A percentile compares a stretch with the other conserved stretches of the same genome.
These are phyloP conservation scores for Penicillium sp. DNA, from an alignment of 2,329 filamentous ascomycete species.

Conservation along the genomic window DNA sequence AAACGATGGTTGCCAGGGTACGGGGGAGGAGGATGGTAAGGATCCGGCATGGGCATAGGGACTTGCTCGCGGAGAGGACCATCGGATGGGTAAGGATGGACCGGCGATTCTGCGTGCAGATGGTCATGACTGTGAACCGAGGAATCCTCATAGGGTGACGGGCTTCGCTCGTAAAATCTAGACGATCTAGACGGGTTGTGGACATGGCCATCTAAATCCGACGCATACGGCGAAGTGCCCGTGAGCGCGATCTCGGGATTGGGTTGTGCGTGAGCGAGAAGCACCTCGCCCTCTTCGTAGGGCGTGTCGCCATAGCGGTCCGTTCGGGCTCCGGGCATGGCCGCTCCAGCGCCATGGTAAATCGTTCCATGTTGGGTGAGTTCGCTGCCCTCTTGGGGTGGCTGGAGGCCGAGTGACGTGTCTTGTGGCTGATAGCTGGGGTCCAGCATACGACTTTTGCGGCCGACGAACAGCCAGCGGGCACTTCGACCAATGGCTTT, in stretches of 20 bases:
- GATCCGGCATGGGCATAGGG: conserved; percentile 35
- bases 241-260: conserved; percentile 32
- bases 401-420: conserved; percentile 33
- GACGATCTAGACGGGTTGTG: conserved; percentile 12
- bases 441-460: conserved; percentile 50
- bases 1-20: conserved; percentile 24
- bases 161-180: conserved; percentile 15
- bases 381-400: conserved; percentile 14
- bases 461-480: conserved; percentile 77
- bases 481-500: conserved; percentile 76
- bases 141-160: conserved; percentile 18
- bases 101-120: conserved; percentile 2
- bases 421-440: conserved; percentile 39
- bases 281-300: conserved; percentile 41
- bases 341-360: conserved; percentile 29
- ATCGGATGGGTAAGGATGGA: conserved; percentile 22
- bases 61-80: conserved; percentile 30
- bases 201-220: conserved; percentile 20
- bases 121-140: conserved; percentile 15
- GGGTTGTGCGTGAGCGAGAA: conserved; percentile 42
- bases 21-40: conserved; percentile 30
- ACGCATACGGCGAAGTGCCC: conserved; percentile 22
- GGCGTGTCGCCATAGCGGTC: conserved; percentile 24
- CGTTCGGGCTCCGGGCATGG: conserved; percentile 23
- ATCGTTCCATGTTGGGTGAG: conserved; percentile 23